phyloP scores from a whole-genome alignment of 2,329 filamentous ascomycete species.

The Cordyceps tenuipes region DNA sequence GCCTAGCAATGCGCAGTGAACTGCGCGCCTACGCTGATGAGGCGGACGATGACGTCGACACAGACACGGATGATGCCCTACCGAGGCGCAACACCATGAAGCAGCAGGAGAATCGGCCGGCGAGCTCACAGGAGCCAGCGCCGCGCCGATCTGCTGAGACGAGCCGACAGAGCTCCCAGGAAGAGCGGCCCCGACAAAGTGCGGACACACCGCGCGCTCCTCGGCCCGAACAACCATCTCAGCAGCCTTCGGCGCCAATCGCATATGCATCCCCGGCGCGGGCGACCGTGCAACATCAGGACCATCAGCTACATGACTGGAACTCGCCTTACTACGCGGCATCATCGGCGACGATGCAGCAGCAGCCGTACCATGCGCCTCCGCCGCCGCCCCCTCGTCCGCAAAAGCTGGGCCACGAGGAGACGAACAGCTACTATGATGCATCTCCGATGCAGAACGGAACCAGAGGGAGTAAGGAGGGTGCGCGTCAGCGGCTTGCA shows the following conservation, averaged over 20 bases:
- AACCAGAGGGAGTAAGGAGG: neutral
- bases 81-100: constrained; percentile 9
- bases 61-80: constrained; percentile 24
- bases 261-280: neutral
- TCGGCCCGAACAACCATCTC: constrained; percentile 3
- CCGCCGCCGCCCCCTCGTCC: constrained; percentile 28
- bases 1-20: constrained; percentile 44
- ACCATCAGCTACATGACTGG: constrained; percentile 19
- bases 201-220: neutral
- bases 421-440: constrained; percentile 26
- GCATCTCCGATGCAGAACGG: constrained; percentile 16
- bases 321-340: constrained; percentile 21
- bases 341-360: constrained; percentile 9
- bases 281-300: neutral
- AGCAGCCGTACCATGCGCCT: constrained; percentile 20
- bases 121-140: constrained; percentile 9
- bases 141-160: constrained; percentile 14
- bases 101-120: constrained; percentile 6
- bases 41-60: constrained; percentile 22
- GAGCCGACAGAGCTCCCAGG: constrained; percentile 16
- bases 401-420: constrained; percentile 29
- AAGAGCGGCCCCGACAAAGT: constrained; percentile 13
- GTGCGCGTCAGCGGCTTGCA: constrained; percentile 8
- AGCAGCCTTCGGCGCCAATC: constrained; percentile 12
- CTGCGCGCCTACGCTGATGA: constrained; percentile 33